Conservation (phyloP, 306 rosid species). For the Datisca glomerata region DNA sequence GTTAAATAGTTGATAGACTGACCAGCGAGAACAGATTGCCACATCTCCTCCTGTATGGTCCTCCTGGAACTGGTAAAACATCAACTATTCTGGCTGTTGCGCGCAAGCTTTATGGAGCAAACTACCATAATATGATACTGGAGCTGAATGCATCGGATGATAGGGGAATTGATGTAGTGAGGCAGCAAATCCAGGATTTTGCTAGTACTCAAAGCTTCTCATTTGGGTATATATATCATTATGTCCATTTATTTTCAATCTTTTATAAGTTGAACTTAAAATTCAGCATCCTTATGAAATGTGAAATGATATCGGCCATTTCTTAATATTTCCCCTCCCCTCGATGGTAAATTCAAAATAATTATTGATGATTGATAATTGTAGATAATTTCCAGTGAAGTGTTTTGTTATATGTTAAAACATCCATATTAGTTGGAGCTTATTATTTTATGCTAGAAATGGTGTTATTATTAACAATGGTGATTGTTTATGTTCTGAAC, state of each 20-base stretch:
- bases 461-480: too few species aligned
- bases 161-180: constrained; percentile 91
- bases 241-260: neutral
- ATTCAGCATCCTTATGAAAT: neutral
- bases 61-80: constrained; percentile 96
- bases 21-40: constrained; percentile 87
- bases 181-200: constrained; percentile 89
- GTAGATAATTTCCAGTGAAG: too few species aligned
- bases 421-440: too few species aligned
- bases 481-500: too few species aligned
- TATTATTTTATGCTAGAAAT: too few species aligned
- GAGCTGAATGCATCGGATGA: constrained; percentile 94
- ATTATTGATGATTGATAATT: neutral
- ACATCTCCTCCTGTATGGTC: constrained; percentile 85
- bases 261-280: neutral
- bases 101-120: constrained; percentile 73
- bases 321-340: neutral
- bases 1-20: constrained; percentile 63
- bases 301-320: neutral
- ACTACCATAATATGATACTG: constrained; percentile 66
- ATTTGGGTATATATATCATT: constrained; percentile 56
- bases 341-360: neutral
- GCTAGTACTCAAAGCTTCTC: constrained; percentile 92
- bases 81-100: constrained; percentile 93
- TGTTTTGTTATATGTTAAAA: too few species aligned